A percentile compares a stretch with the other conserved stretches of the same genome.
These are phyloP conservation scores for Cynanchum wilfordii DNA, from an alignment of 257 asterid species.

Conservation along the genomic window DNA sequence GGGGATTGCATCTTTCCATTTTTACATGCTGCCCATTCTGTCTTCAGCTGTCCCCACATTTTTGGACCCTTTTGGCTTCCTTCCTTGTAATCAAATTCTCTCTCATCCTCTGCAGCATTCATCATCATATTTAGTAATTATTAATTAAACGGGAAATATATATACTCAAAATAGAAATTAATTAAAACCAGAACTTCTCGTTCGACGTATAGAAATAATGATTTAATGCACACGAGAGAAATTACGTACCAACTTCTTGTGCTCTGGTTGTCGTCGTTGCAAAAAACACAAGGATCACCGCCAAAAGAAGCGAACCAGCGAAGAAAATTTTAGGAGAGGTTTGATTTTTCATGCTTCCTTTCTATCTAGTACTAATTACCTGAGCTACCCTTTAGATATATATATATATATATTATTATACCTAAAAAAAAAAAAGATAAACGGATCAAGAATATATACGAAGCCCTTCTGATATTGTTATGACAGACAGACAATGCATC, in stretches of 20 bases:
- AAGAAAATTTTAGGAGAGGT: not conserved
- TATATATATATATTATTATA: not conserved
- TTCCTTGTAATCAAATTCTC: conserved; percentile 44
- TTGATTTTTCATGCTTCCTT: conserved; percentile 19
- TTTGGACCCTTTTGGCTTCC: conserved; percentile 50
- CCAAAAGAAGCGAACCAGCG: conserved; percentile 17
- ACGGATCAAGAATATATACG: not conserved
- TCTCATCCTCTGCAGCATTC: conserved; percentile 38
- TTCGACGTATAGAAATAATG: too few species aligned
- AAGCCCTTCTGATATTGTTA: not conserved
- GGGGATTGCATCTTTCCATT: conserved; percentile 64
- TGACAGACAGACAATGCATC: not conserved
- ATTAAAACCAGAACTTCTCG: too few species aligned
- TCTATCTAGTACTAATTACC: not conserved
- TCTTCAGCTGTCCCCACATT: conserved; percentile 55
- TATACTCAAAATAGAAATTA: too few species aligned
- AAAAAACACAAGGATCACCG: conserved; percentile 25
- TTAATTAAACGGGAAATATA: not conserved
- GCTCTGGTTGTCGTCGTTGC: conserved; percentile 30
- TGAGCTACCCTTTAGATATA: too few species aligned
- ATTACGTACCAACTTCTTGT: conserved; percentile 43
- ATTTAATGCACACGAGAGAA: too few species aligned
- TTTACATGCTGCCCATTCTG: conserved; percentile 63
- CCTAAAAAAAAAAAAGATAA: not conserved
- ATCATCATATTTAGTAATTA: too few species aligned